Evolutionary conservation across 2,329 filamentous ascomycete species (phyloP).

Genomic region (Pseudogymnoascus destructans): DNA sequence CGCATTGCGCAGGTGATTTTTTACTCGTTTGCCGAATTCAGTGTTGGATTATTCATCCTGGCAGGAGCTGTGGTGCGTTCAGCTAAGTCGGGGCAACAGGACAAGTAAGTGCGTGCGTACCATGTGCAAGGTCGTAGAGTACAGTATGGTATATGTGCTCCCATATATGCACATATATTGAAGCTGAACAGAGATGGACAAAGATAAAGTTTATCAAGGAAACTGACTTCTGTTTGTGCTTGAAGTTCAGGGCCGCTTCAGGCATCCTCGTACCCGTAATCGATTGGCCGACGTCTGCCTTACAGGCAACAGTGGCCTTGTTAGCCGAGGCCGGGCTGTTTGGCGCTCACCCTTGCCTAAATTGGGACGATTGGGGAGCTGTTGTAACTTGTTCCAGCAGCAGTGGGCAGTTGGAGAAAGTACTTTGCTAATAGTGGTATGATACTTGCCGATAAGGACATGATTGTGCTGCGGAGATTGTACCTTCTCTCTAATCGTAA

Average conservation of each 20-base stretch:
- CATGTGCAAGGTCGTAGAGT: neutral
- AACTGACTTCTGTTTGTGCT: no score
- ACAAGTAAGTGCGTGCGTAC: neutral
- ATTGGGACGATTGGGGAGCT: neutral
- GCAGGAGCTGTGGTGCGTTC: neutral
- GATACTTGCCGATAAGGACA: neutral
- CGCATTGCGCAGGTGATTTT: no score
- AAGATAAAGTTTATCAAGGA: neutral
- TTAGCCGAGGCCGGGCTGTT: neutral
- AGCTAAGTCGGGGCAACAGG: neutral
- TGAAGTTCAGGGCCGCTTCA: neutral
- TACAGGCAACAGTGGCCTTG: neutral
- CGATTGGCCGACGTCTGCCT: conserved; percentile 3
- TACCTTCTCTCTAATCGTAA: neutral
- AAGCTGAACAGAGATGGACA: neutral
- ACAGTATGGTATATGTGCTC: neutral
- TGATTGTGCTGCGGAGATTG: neutral
- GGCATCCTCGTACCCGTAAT: neutral
- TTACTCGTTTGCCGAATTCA: no score
- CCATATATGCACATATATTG: neutral
- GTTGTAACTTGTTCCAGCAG: neutral
- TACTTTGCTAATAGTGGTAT: neutral
- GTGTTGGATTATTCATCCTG: neutral
- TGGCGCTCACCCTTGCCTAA: neutral
- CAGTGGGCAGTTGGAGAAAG: neutral